Evolutionary conservation across 306 rosid species (phyloP).

Genomic region (Prunus mongolica): DNA sequence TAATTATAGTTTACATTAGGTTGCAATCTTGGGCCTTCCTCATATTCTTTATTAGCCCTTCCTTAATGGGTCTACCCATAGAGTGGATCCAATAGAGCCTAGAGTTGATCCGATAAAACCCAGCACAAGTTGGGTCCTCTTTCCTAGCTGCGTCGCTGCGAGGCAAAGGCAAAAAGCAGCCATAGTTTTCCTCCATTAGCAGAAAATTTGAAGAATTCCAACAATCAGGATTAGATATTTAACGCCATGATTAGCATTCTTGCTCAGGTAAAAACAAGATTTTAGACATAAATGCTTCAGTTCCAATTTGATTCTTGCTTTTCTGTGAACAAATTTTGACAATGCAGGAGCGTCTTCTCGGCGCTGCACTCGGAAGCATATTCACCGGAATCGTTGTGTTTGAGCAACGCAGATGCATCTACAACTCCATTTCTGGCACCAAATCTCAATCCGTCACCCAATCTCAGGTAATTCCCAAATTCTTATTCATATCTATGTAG

Average conservation of each 20-base stretch:
- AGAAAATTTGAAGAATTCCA: neutral
- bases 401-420: slow-evolving; percentile 66
- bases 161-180: neutral
- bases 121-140: neutral
- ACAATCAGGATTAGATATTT: neutral
- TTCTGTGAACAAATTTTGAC: neutral
- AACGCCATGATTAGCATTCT: slow-evolving; percentile 71
- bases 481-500: neutral
- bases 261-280: slow-evolving; percentile 45
- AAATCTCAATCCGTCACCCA: slow-evolving; percentile 24
- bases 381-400: slow-evolving; percentile 57
- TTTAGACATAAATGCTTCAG: neutral
- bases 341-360: slow-evolving; percentile 76
- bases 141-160: neutral
- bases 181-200: neutral
- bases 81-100: neutral
- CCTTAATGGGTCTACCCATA: neutral
- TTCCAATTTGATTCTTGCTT: neutral
- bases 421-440: slow-evolving; percentile 47
- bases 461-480: slow-evolving; percentile 36
- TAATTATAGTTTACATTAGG: too few relatives aligned
- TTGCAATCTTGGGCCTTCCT: too few relatives aligned
- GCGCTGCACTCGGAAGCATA: slow-evolving; percentile 65
- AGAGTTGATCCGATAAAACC: neutral
- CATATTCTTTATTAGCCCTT: too few relatives aligned